Conservation (phyloP, 768 basidiomycete species). For the Lactifluus piperatus region DNA sequence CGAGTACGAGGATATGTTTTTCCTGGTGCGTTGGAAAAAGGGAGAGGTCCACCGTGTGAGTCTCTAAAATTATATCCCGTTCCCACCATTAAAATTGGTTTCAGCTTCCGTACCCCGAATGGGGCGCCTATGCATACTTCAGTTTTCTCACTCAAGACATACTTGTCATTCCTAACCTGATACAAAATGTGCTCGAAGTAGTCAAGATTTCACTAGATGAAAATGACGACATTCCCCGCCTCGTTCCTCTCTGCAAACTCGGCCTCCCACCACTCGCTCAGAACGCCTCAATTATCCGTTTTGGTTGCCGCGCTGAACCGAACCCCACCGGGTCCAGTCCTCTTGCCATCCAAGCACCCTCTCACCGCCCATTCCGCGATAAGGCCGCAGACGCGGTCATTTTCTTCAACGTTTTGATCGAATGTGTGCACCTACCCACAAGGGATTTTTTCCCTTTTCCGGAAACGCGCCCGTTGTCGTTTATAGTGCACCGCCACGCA, state of each 20-base stretch:
- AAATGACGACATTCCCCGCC: not conserved
- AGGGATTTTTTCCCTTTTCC: slow-evolving; percentile 1
- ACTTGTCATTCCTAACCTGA: slow-evolving; percentile 24
- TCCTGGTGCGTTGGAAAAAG: slow-evolving; percentile 26
- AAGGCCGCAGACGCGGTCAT: slow-evolving; percentile 22
- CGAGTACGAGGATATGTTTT: slow-evolving; percentile 17
- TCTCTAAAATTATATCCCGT: not conserved
- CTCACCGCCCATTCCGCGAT: slow-evolving; percentile 21
- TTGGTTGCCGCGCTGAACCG: slow-evolving; percentile 26
- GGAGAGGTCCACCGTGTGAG: slow-evolving; percentile 21
- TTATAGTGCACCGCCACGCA: slow-evolving; percentile 22
- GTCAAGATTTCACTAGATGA: slow-evolving; percentile 3
- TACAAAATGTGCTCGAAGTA: slow-evolving; percentile 21
- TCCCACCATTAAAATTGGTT: not conserved
- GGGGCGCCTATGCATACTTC: slow-evolving; percentile 23
- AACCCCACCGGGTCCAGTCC: slow-evolving; percentile 15
- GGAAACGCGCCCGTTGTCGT: slow-evolving; percentile 17
- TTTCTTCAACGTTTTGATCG: slow-evolving; percentile 21
- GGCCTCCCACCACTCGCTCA: slow-evolving; percentile 18
- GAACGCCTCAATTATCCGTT: slow-evolving; percentile 17
- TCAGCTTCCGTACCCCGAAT: slow-evolving; percentile 13
- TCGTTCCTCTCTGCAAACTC: slow-evolving; percentile 18
- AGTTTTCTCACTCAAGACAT: slow-evolving; percentile 23
- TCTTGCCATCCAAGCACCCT: not conserved
- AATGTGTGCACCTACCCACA: not conserved